Evolutionary conservation across 495 filamentous ascomycete species (phyloP).

Genomic region (Lepraria neglecta): DNA sequence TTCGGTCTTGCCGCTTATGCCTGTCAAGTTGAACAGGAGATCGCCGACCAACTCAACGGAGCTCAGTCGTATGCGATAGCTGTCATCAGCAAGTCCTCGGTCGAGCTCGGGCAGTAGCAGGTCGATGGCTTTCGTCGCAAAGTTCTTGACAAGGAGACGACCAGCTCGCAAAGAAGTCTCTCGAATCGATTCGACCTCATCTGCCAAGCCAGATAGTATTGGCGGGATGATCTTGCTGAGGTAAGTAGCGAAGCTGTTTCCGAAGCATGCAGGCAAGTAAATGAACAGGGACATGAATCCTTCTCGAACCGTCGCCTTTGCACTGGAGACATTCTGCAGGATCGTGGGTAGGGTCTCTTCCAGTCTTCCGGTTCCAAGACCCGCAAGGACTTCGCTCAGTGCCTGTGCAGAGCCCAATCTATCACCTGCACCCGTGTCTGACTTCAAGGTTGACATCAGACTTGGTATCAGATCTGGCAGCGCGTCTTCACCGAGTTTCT

Average conservation of each 20-base stretch:
- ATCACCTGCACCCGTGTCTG: constrained; percentile 92
- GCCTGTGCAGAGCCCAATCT: constrained; percentile 93
- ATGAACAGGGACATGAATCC: constrained; percentile 99
- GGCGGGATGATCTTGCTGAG: constrained; percentile 93
- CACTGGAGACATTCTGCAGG: constrained; percentile 87
- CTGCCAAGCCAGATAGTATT: constrained; percentile 87
- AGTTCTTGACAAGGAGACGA: constrained; percentile 93
- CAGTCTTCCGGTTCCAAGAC: constrained; percentile 80
- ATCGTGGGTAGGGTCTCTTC: constrained; percentile 97
- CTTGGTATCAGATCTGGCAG: constrained; percentile 95
- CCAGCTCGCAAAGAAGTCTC: constrained; percentile 91
- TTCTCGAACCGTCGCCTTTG: constrained; percentile 84
- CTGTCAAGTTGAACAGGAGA: constrained; percentile 93
- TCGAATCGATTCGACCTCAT: constrained; percentile 90
- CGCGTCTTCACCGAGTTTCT: constrained; percentile 96
- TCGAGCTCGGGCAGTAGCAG: constrained; percentile 90
- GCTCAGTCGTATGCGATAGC: constrained; percentile 91
- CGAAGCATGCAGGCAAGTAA: constrained; percentile 96
- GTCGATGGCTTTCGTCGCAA: constrained; percentile 89
- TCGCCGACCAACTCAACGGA: constrained; percentile 97
- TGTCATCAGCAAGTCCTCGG: constrained; percentile 90
- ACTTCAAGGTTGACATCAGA: constrained; percentile 95
- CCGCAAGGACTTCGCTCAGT: constrained; percentile 92
- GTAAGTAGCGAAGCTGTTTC: constrained; percentile 96
- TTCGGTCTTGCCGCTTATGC: constrained; percentile 79